A percentile compares a stretch with the other conserved stretches of the same genome.
Conservation (phyloP, 495 filamentous ascomycete genomes). For the Amphirosellinia nigrospora region DNA sequence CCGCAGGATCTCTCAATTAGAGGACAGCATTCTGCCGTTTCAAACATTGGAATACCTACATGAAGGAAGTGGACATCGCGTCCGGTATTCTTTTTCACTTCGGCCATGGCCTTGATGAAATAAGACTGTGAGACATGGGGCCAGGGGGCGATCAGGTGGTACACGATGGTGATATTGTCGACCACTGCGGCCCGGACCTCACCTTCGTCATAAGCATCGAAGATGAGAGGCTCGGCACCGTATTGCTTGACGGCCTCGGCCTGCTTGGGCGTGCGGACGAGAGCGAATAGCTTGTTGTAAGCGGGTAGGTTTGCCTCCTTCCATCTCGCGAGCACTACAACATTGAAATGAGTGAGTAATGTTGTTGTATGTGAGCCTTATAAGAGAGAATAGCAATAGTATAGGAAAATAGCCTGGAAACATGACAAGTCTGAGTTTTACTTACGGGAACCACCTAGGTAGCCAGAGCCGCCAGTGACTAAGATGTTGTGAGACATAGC, state of each 20-base stretch:
- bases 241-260: conserved; percentile 49
- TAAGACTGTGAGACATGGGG: conserved; percentile 27
- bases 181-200: conserved; percentile 44
- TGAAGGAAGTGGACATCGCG: conserved; percentile 52
- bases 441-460: conserved; percentile 51
- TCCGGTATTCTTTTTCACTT: conserved; percentile 48
- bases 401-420: not conserved
- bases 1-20: not conserved
- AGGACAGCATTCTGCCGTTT: not conserved
- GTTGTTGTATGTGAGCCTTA: not conserved
- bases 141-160: conserved; percentile 47
- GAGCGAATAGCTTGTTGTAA: conserved; percentile 50
- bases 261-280: conserved; percentile 52
- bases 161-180: conserved; percentile 52
- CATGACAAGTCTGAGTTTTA: not conserved
- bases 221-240: conserved; percentile 47
- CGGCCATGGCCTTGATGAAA: conserved; percentile 51
- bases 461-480: conserved; percentile 58
- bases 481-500: conserved; percentile 50
- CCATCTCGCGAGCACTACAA: conserved; percentile 47
- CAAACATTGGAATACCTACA: conserved; percentile 32
- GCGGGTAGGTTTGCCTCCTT: conserved; percentile 43
- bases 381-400: not conserved
- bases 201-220: conserved; percentile 41
- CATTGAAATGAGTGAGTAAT: not conserved